A percentile compares a stretch with the other conserved stretches of the same genome.
phyloP scores from a whole-genome alignment of 1,284 basidiomycete species.

The Boletellus deceptivus region DNA sequence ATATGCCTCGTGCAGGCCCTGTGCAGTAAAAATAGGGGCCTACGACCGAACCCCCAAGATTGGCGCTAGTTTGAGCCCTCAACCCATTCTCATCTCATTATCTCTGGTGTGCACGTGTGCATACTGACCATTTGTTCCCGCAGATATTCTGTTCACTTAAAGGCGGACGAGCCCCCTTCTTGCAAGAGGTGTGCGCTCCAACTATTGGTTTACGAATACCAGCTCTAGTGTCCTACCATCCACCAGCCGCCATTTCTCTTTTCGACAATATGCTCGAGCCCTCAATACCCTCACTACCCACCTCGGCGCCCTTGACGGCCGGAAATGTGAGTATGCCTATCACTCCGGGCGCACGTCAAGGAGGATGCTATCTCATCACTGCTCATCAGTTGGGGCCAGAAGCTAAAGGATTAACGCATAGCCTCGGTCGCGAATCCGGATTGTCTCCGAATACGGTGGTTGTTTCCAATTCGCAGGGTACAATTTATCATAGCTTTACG shows the following conservation, averaged over 20 bases:
- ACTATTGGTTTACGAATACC: too few relatives aligned
- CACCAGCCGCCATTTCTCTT: neutral
- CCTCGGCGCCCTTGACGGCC: neutral
- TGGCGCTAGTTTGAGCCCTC: neutral
- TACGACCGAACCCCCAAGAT: neutral
- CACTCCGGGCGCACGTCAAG: neutral
- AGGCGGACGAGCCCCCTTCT: neutral
- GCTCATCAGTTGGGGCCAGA: too few relatives aligned
- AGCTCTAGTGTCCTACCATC: neutral
- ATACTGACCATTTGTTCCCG: neutral
- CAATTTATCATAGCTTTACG: neutral
- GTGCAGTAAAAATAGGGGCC: neutral
- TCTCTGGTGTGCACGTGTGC: neutral
- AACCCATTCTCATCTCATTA: neutral
- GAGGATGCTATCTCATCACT: too few relatives aligned
- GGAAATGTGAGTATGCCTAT: neutral
- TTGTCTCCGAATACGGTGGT: too few relatives aligned
- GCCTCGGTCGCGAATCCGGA: too few relatives aligned
- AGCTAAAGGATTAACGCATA: neutral
- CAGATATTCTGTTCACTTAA: neutral
- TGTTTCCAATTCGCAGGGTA: too few relatives aligned
- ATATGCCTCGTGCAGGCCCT: neutral
- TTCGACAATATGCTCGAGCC: neutral
- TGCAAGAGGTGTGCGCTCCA: neutral
- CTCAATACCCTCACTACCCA: neutral